Percentiles rank a stretch among this genome's conserved stretches.
These are phyloP conservation scores for Carex littledalei DNA, from an alignment of 176 grass and related monocot species.

Conservation along the genomic window DNA sequence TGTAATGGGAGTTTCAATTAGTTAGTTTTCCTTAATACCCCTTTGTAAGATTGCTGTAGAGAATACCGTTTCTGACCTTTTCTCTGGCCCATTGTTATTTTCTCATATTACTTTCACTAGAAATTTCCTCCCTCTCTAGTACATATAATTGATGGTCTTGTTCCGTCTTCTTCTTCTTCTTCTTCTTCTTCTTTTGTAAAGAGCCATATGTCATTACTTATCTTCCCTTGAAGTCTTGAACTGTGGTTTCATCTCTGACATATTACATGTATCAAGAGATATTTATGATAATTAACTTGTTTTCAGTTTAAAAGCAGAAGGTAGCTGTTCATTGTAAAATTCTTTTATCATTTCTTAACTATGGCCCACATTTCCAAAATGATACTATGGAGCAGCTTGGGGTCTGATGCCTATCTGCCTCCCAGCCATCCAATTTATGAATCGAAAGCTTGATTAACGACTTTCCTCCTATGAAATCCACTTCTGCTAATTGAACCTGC, in stretches of 20 bases:
- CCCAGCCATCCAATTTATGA: not conserved
- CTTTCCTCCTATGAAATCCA: not conserved
- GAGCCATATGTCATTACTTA: not conserved
- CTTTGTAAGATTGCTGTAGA: not conserved
- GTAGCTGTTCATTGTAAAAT: not conserved
- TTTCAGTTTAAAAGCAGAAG: not conserved
- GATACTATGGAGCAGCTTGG: not conserved
- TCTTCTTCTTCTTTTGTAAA: too few relatives aligned
- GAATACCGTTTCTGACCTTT: not conserved
- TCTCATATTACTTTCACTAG: not conserved
- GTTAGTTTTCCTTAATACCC: not conserved
- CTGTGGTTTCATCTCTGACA: not conserved
- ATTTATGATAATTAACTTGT: not conserved
- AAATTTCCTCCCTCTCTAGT: too few relatives aligned
- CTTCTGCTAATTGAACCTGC: not conserved
- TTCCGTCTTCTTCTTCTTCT: too few relatives aligned
- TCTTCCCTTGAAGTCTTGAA: not conserved
- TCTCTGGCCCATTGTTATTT: not conserved
- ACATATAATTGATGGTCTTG: too few relatives aligned
- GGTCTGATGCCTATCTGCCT: not conserved
- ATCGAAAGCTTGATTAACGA: not conserved
- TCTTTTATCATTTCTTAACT: not conserved
- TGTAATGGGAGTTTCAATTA: not conserved
- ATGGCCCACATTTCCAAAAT: not conserved
- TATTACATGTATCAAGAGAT: not conserved